Evolutionary conservation across 352 stramenopile species (phyloP).

Genomic region (Phytophthora pluvialis): DNA sequence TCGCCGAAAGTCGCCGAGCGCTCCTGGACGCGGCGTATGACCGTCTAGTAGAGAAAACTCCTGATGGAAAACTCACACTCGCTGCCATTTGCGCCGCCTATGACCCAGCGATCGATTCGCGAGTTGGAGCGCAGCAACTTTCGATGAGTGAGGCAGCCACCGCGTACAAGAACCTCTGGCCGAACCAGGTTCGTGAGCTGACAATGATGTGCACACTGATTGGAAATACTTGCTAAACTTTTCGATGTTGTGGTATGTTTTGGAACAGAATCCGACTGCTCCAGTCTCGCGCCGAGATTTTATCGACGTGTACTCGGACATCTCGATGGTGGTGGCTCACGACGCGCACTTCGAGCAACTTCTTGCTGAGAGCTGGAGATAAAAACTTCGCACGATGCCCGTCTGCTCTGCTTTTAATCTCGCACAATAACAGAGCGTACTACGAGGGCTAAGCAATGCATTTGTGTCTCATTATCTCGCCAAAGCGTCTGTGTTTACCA

Average conservation of each 20-base stretch:
- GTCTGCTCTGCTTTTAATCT: too few species aligned
- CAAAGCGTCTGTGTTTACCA: slow-evolving; percentile 6
- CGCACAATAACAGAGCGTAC: neutral
- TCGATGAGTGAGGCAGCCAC: slow-evolving; percentile 35
- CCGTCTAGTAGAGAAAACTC: slow-evolving; percentile 35
- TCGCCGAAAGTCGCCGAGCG: slow-evolving; percentile 40
- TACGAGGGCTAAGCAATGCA: slow-evolving; percentile 17
- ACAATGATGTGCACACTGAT: neutral
- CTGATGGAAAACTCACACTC: slow-evolving; percentile 56
- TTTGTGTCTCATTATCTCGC: slow-evolving; percentile 3
- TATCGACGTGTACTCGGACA: slow-evolving; percentile 74
- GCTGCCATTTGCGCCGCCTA: slow-evolving; percentile 50
- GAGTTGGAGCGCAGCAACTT: slow-evolving; percentile 52
- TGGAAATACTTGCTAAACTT: neutral
- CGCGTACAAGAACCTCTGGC: slow-evolving; percentile 62
- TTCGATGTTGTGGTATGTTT: neutral
- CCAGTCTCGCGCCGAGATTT: slow-evolving; percentile 66
- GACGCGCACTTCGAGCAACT: slow-evolving; percentile 74
- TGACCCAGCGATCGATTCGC: slow-evolving; percentile 66
- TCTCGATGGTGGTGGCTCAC: slow-evolving; percentile 62
- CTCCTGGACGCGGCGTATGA: slow-evolving; percentile 57
- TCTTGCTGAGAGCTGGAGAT: slow-evolving; percentile 74
- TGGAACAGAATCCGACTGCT: slow-evolving; percentile 20
- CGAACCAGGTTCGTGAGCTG: slow-evolving; percentile 25
- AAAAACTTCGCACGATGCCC: slow-evolving; percentile 10